Percentiles rank a stretch among this genome's conserved stretches.
These are phyloP conservation scores for Pittosporum tobira DNA, from an alignment of 129 eudicot species.

Conservation along the genomic window DNA sequence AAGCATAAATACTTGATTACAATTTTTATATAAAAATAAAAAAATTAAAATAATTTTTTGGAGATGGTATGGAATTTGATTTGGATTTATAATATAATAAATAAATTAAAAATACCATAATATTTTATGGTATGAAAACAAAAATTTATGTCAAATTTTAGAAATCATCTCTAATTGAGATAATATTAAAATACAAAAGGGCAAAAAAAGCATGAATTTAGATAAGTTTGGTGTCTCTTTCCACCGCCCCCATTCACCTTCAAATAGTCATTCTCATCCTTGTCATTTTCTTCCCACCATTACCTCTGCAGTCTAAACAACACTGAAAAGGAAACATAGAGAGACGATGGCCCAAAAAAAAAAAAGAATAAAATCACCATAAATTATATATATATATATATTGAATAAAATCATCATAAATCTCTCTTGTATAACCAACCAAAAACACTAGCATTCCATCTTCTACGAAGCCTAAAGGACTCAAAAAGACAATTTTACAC, in stretches of 20 bases:
- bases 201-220: too few species aligned
- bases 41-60: too few species aligned
- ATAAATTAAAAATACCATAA: too few species aligned
- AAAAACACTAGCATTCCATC: background rate
- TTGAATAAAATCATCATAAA: background rate
- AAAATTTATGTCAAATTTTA: too few species aligned
- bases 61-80: too few species aligned
- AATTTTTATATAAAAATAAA: too few species aligned
- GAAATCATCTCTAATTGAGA: too few species aligned
- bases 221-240: background rate
- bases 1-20: too few species aligned
- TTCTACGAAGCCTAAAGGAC: background rate
- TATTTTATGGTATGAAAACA: too few species aligned
- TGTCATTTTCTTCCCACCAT: background rate
- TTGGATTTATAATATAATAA: too few species aligned
- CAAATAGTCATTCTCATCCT: background rate
- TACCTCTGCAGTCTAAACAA: background rate
- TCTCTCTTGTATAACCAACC: background rate
- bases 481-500: conserved; percentile 5
- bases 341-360: background rate
- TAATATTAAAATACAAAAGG: too few species aligned
- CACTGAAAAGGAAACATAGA: background rate
- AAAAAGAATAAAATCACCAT: background rate
- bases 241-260: background rate
- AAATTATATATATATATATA: background rate